Evolutionary conservation across 2,329 filamentous ascomycete species (phyloP).

Genomic region (Fragosphaeria purpurea): DNA sequence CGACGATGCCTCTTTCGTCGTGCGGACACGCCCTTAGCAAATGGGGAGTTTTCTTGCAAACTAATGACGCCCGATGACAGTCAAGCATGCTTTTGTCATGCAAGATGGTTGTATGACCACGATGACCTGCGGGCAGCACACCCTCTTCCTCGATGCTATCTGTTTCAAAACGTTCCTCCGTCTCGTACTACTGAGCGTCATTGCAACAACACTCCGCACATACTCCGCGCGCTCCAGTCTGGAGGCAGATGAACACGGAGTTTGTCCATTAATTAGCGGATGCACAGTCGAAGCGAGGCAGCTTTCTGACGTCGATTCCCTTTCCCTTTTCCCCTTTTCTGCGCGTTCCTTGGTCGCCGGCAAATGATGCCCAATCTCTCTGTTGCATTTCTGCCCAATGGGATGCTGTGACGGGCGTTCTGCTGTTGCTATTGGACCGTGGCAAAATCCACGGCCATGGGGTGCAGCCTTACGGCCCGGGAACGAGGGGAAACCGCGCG

Average conservation of each 20-base stretch:
- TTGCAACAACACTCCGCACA: too few species aligned
- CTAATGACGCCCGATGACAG: too few species aligned
- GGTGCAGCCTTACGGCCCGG: constrained; percentile 9
- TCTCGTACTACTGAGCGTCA: too few species aligned
- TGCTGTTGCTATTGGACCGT: constrained; percentile 6
- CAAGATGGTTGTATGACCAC: background rate
- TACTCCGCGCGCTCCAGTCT: too few species aligned
- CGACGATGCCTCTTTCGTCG: too few species aligned
- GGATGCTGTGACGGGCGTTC: constrained; percentile 2
- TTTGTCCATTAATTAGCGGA: background rate
- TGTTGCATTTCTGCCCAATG: constrained; percentile 14
- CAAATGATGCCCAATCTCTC: constrained; percentile 7
- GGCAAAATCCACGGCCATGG: background rate
- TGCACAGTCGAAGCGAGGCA: background rate
- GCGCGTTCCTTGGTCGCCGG: background rate
- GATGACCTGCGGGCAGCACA: background rate
- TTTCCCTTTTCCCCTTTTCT: background rate
- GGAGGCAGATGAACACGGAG: too few species aligned
- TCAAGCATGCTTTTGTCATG: background rate
- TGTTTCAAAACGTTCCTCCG: too few species aligned
- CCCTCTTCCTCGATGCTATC: background rate
- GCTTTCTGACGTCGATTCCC: too few species aligned
- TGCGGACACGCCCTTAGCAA: too few species aligned
- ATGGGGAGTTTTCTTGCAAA: too few species aligned
- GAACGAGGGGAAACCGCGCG: background rate